A percentile compares a stretch with the other conserved stretches of the same genome.
Evolutionary conservation across 108 stramenopile species (phyloP).

Genomic region (Licmophora abbreviata): DNA sequence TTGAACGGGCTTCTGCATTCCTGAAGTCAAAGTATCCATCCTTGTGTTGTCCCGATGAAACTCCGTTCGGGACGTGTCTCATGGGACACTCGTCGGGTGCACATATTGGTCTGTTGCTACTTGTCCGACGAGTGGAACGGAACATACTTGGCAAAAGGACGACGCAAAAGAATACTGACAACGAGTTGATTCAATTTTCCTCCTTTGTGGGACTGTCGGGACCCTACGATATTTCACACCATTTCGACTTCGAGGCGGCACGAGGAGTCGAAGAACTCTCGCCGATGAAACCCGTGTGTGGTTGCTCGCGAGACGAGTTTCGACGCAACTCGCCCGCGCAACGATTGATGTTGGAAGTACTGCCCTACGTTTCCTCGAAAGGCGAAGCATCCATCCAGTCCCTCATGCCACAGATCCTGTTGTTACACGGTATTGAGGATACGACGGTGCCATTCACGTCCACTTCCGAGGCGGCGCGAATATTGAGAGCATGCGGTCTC

Average conservation of each 20-base stretch:
- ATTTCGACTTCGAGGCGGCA: slow-evolving; percentile 82
- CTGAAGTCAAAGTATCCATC: slow-evolving; percentile 19
- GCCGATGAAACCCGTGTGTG: slow-evolving; percentile 70
- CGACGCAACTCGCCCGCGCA: slow-evolving; percentile 37
- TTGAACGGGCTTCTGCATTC: slow-evolving; percentile 17
- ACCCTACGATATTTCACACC: slow-evolving; percentile 68
- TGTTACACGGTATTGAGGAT: slow-evolving; percentile 83
- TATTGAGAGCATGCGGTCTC: slow-evolving; percentile 46
- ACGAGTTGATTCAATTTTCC: slow-evolving; percentile 13
- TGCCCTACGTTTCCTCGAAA: not conserved
- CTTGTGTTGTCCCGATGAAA: slow-evolving; percentile 2
- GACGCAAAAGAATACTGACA: slow-evolving; percentile 1
- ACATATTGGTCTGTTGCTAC: slow-evolving; percentile 55
- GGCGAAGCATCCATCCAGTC: not conserved
- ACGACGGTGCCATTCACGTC: slow-evolving; percentile 72
- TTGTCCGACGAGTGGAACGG: slow-evolving; percentile 25
- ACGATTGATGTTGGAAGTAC: slow-evolving; percentile 25
- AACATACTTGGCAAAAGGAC: not conserved
- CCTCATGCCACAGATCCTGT: slow-evolving; percentile 27
- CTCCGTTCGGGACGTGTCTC: slow-evolving; percentile 28
- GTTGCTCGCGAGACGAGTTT: slow-evolving; percentile 51
- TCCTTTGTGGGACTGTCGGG: slow-evolving; percentile 64
- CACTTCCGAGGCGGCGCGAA: slow-evolving; percentile 56
- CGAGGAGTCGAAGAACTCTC: slow-evolving; percentile 77
- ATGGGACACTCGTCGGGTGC: slow-evolving; percentile 77